Evolutionary conservation across 805 yeast genomes (phyloP), one percentile per base, ranked within the genome.

Genomic region (Tetrapisispora taiwanensis): DNA sequence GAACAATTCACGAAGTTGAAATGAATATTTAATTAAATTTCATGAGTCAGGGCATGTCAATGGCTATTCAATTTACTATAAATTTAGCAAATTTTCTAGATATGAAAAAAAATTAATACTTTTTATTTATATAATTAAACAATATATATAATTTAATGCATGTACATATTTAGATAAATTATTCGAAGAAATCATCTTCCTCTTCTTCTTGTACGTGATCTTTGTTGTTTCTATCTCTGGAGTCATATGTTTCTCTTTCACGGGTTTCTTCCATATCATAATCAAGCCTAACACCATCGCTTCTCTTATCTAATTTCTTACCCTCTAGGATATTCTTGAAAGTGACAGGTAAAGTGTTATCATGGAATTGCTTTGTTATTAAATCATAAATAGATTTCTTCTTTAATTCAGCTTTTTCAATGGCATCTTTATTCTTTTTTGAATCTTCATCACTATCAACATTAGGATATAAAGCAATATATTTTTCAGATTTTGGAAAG

Each of bases 401-500:
- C 48, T 66, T 65, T 39, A 66, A 63, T 24, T 70, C 74, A 4
- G 79, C 58, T 63, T 46, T 66, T 62, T 24, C 40, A 39, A 27
- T 19, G 4, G 5, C 14, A 4, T 12, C 17, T 3, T 48, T 52
- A 12, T 38, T 39, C 35, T 44, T 45, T 40, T 44, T 46, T 36
- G 39, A 43, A n/a, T 52, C 53, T 12, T 53, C 53, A 14, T 47
- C 52, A n/a, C 47, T 47, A 19, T 53, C 60, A 60, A 76, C 59
- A 10, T 43, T 32, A 56, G 92, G 88, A 61, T 78, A 89, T 47
- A 89, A 63, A 0, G 96, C 76, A 30, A 85, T 75, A 61, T 89
- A 89, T 64, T 86, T 88, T 54, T 77, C 79, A 41, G 79, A 74
- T 55, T 75, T 78, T 30, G 97, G 96, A 68, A 78, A 89, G 58